Base-by-base conservation (phyloP, 2,329 filamentous ascomycete genomes). In the Apiospora arundinis region DNA sequence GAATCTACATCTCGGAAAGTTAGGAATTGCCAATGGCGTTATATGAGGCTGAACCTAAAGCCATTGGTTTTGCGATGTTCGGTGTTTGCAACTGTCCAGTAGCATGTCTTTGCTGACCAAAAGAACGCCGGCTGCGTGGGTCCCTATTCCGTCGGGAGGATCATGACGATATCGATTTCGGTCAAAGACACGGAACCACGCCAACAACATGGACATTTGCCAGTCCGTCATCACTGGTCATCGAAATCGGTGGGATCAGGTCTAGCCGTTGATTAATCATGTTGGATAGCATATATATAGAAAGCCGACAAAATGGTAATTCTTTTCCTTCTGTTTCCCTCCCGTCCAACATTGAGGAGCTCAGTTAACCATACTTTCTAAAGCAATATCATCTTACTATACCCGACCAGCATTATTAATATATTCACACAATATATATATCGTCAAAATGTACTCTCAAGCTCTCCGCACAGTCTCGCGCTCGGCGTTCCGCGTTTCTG, bases 101-200 rank as follows among this genome's bases (percentile, higher is more conserved):
- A 21, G 56, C 28, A 23, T 40, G 56, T 32, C 32, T n/a, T 40
- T 63, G 56, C 56, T 63, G 56, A 63, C 32, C 18, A 40, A 63
- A 28, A 7, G 32, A n/a, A 4, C 28, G 32, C 56, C 56, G 16
- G 32, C 8, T 23, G 32, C 28, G 56, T 63, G 56, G 56, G 28
- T 40, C 28, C 21, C 56, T 14, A 18, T 40, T 18, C 32, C 32
- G 18, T 40, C 2, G 32, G 56, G 9, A 63, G 56, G 32, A 63
- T 63, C 32, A 63, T 63, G 56, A 63, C 56, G 56, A 63, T 63
- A 63, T 63, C 32, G 56, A 63, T 40, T 63, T 63, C 32, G 6
- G 56, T 40, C 56, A 32, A 2, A 63, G 28, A 63, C 56, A 63
- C 11, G 21, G 18, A 63, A n/a, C 56, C 28, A 32, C 32, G 56